Percentiles rank a stretch among this genome's conserved stretches.
Evolutionary conservation across 139 green algal species (phyloP).

Genomic region (Closterium sp.): DNA sequence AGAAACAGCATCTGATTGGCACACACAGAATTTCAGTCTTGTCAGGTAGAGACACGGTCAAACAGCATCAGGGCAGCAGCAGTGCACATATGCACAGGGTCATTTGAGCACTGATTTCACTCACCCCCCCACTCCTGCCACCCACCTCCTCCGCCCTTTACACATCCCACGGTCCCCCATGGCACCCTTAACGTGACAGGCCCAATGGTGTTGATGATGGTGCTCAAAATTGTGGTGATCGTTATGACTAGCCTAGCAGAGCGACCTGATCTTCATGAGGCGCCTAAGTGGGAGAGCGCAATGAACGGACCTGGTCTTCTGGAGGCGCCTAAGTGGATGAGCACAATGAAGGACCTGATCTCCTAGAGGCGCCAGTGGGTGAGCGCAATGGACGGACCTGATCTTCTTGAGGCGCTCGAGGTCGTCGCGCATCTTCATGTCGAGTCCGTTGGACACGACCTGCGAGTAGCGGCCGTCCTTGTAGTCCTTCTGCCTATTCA

Average conservation of each 20-base stretch:
- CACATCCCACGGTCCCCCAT: background rate
- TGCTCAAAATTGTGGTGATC: too few relatives aligned
- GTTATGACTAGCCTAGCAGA: background rate
- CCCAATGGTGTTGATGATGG: background rate
- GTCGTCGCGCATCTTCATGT: conserved; percentile 82
- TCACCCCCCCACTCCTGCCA: background rate
- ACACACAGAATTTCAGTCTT: conserved; percentile 50
- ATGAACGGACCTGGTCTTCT: conserved; percentile 82
- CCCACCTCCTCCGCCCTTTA: too few relatives aligned
- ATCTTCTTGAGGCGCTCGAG: conserved; percentile 99
- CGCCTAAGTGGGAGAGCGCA: background rate
- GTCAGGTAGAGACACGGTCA: too few relatives aligned
- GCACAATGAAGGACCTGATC: too few relatives aligned
- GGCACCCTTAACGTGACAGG: background rate
- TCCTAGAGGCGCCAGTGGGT: too few relatives aligned
- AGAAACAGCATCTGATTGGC: conserved; percentile 66
- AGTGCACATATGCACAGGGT: too few relatives aligned
- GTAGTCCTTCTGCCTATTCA: too few relatives aligned
- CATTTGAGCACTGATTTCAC: background rate
- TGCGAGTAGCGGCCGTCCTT: too few relatives aligned
- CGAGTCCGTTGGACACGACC: conserved; percentile 65
- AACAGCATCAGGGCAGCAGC: background rate
- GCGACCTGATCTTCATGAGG: background rate
- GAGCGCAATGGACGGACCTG: conserved; percentile 15
- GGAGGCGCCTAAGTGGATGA: conserved; percentile 82